Evolutionary conservation across 306 rosid species (phyloP), one percentile per base, ranked within the genome.

Genomic region (Fragaria nilgerrensis): DNA sequence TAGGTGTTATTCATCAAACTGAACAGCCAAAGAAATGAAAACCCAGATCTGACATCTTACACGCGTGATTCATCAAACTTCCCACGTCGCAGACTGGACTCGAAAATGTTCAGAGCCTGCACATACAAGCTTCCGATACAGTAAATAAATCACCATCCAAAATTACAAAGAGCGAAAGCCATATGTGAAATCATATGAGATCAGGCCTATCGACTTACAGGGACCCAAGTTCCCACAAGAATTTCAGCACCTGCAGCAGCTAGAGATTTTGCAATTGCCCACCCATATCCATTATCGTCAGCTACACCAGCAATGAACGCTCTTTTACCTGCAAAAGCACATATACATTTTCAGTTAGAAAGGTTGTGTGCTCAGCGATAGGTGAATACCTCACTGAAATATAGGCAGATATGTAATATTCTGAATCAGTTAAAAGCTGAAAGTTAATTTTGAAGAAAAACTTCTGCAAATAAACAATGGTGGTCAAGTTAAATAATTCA

Each of bases 251-350:
- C 98, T 2, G 97, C 98, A 43, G 93, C 97, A 23, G 98, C 98
- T 16, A 94, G 97, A 80, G 98, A 88, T 89, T 92, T 94, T 72
- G 98, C 98, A n/a, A 94, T 94, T 50, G 98, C 97, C 98, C 97
- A 94, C 29, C 98, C 98, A 85, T 94, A 94, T 68, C 97, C 98
- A 52, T 90, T 87, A 81, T 94, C 98, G 86, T 94, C 97, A 55
- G 98, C 97, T 62, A 94, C 91, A 78, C 98, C 98, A 78, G 98
- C 98, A 48, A 94, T 87, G 77, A 94, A 94, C 55, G 97, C 98
- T 82, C 93, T 89, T 88, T 92, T 94, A 74, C 98, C 97, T 92
- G 71, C 83, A 81, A 56, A 85, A 66, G 39, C 1, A 50, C 39
- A 32, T 37, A 17, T 37, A 16, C 3, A 20, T 23, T 15, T 41